These are phyloP conservation scores for Geotrichum restrictum DNA, from an alignment of 1,139 yeast genomes.

Conservation along the genomic window DNA sequence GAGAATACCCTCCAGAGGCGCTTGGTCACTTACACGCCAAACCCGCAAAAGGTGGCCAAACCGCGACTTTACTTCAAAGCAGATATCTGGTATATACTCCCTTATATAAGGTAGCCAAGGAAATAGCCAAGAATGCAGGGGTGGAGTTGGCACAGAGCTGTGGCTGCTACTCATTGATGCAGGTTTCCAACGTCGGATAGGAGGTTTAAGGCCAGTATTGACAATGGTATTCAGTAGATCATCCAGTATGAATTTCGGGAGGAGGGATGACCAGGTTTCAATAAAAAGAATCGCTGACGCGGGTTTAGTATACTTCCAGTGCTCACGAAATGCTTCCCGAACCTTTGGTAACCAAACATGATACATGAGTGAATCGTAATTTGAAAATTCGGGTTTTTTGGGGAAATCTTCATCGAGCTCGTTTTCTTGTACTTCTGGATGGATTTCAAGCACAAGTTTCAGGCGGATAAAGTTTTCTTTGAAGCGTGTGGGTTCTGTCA, in stretches of 20 bases:
- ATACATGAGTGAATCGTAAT: constrained; percentile 40
- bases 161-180: constrained; percentile 10
- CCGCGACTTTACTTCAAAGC: constrained; percentile 34
- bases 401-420: neutral
- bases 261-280: constrained; percentile 45
- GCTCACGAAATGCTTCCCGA: constrained; percentile 30
- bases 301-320: constrained; percentile 40
- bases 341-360: constrained; percentile 41
- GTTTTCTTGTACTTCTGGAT: constrained; percentile 1
- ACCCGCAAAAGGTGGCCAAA: constrained; percentile 35
- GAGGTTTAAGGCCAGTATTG: constrained; percentile 40
- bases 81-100: constrained; percentile 29
- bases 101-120: constrained; percentile 45
- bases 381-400: constrained; percentile 24
- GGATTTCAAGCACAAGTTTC: constrained; percentile 28
- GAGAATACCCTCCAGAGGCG: constrained; percentile 35
- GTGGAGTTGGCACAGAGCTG: neutral
- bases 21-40: constrained; percentile 39
- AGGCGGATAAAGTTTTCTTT: constrained; percentile 33
- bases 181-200: constrained; percentile 42
- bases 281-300: constrained; percentile 33
- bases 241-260: constrained; percentile 39
- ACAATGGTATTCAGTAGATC: constrained; percentile 35
- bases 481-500: constrained; percentile 33
- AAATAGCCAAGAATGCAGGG: constrained; percentile 43